Percentiles rank a stretch among this genome's conserved stretches.
Conservation (phyloP, 495 filamentous ascomycete species). For the Penicillium canariense region DNA sequence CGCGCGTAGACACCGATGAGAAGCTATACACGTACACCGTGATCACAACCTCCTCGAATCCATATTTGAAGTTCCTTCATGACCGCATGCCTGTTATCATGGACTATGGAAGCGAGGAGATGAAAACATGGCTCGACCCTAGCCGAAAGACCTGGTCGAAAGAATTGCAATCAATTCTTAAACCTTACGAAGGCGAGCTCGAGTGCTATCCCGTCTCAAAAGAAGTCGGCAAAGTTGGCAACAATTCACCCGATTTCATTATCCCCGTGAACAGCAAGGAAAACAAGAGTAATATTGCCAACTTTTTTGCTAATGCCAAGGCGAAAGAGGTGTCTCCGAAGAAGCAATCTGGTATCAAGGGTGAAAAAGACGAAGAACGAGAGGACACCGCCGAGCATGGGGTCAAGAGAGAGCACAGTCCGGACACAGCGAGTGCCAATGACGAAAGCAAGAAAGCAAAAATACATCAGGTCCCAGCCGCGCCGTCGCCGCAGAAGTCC, state of each 20-base stretch:
- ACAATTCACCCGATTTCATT: slow-evolving; percentile 79
- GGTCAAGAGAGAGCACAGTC: slow-evolving; percentile 57
- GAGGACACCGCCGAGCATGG: slow-evolving; percentile 48
- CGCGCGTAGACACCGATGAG: slow-evolving; percentile 49
- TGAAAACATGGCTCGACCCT: slow-evolving; percentile 80
- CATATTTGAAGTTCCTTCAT: slow-evolving; percentile 79
- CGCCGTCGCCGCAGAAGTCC: slow-evolving; percentile 27
- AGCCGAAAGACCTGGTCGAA: slow-evolving; percentile 65
- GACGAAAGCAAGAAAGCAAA: slow-evolving; percentile 34
- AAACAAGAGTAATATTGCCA: slow-evolving; percentile 89
- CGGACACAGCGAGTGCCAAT: slow-evolving; percentile 21
- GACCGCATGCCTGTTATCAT: slow-evolving; percentile 95
- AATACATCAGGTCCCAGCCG: slow-evolving; percentile 4
- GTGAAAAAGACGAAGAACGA: slow-evolving; percentile 38
- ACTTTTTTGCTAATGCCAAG: slow-evolving; percentile 74
- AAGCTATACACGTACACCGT: slow-evolving; percentile 84
- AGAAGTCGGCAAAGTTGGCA: slow-evolving; percentile 95
- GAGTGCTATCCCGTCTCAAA: slow-evolving; percentile 83
- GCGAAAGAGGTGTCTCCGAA: slow-evolving; percentile 27
- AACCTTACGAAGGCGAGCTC: slow-evolving; percentile 74
- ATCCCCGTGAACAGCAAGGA: slow-evolving; percentile 76
- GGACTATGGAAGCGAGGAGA: slow-evolving; percentile 67
- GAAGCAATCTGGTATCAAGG: slow-evolving; percentile 12
- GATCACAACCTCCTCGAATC: slow-evolving; percentile 82
- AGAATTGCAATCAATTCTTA: slow-evolving; percentile 72